Percentiles rank a stretch among this genome's conserved stretches.
phyloP scores from a whole-genome alignment of 352 stramenopile species.

The Phytophthora macrochlamydospora region DNA sequence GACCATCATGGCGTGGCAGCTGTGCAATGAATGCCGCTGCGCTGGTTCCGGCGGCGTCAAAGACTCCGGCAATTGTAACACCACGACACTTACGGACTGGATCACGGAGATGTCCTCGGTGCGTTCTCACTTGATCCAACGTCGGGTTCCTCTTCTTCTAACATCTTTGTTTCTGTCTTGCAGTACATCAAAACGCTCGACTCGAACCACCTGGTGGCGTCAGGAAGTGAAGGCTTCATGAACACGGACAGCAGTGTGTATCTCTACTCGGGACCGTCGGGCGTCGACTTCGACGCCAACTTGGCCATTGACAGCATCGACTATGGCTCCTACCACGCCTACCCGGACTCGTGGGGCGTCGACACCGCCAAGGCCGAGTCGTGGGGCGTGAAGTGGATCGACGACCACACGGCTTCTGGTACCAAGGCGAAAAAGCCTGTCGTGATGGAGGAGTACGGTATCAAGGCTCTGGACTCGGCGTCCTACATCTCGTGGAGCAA shows the following conservation, averaged over 20 bases:
- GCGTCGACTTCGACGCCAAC: conserved; percentile 40
- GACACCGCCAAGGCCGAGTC: conserved; percentile 24
- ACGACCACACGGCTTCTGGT: conserved; percentile 34
- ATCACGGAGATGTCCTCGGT: conserved; percentile 41
- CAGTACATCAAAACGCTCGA: conserved; percentile 44
- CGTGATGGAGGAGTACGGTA: conserved; percentile 37
- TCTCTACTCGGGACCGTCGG: conserved; percentile 36
- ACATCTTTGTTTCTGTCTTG: neutral
- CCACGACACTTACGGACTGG: conserved; percentile 29
- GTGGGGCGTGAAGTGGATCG: conserved; percentile 39
- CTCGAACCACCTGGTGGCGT: conserved; percentile 36
- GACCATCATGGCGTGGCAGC: conserved; percentile 22
- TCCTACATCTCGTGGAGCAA: conserved; percentile 38
- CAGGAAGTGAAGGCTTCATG: conserved; percentile 41
- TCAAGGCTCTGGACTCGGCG: conserved; percentile 28
- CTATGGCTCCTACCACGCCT: conserved; percentile 41
- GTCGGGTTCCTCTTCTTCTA: neutral
- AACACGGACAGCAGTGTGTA: conserved; percentile 45
- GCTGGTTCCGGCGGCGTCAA: conserved; percentile 11
- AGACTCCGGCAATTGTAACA: conserved; percentile 19
- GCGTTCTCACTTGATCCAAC: neutral
- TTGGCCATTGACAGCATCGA: conserved; percentile 34
- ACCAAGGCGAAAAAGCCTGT: conserved; percentile 32
- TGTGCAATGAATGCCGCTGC: conserved; percentile 21
- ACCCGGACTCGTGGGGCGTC: conserved; percentile 40